Evolutionary conservation across 139 green algal genomes (phyloP), one percentile per base, ranked within the genome.

Genomic region (Nannochloris sp.): DNA sequence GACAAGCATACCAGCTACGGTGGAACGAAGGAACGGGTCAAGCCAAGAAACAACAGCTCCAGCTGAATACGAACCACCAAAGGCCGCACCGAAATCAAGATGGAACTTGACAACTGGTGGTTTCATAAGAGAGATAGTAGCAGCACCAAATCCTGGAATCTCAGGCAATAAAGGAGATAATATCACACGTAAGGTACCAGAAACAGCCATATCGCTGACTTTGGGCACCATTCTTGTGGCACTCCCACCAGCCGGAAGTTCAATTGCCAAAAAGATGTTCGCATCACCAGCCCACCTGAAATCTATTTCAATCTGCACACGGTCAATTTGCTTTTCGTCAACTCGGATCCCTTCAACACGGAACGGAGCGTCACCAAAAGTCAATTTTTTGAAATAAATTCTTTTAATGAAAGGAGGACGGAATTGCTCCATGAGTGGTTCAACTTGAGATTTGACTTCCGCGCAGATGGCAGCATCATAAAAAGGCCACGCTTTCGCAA

Each of bases 181-280:
- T 27, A 79, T 71, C 37, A 93, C 54, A 14, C 79, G 72, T 15
- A 81, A 7, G 1, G 64, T 81, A n/a, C 79, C 87, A 3, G 75
- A 72, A 37, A 95, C 83, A 34, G 71, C 76, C 60, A 96, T 83
- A 64, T 96, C 76, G 10, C 81, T 84, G 9, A 96, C 79, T 56
- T 89, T 91, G 19, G 89, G 88, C 60, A 80, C 85, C 69, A 96
- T 83, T 64, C 83, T 84, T 14, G 85, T 82, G 15, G 64, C 63
- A n/a, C 85, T 70, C 0, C 85, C 81, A 36, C 70, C 71, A 1
- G 64, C 72, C 1, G 73, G 61, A 39, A 90, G 71, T 33, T 92
- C 86, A 19, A 96, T 90, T 37, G 74, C 83, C 31, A 96, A 76
- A 7, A 82, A 83, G 54, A 96, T 92, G 80, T 90, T 92, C 61